A percentile compares a stretch with the other conserved stretches of the same genome.
These are phyloP conservation scores for Pseudopithomyces maydicus DNA, from an alignment of 2,329 filamentous ascomycete species.

Conservation along the genomic window DNA sequence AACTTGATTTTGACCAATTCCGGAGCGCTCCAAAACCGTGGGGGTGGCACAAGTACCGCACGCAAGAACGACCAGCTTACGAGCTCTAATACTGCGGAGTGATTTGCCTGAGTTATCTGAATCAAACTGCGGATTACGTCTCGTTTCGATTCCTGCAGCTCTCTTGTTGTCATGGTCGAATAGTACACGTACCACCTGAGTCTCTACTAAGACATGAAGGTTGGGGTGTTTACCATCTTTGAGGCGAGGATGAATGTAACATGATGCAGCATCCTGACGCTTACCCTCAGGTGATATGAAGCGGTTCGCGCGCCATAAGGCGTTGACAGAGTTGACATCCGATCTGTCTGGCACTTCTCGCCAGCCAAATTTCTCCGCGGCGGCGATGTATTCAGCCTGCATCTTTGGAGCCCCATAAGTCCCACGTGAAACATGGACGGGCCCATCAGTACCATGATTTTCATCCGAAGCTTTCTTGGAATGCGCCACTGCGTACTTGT, in stretches of 20 bases:
- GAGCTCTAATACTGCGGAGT: background rate
- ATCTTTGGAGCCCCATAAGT: conserved; percentile 48
- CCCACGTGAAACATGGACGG: conserved; percentile 61
- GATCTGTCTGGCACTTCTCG: conserved; percentile 60
- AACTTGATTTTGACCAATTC: background rate
- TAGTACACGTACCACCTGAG: conserved; percentile 61
- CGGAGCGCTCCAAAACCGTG: background rate
- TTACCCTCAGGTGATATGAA: conserved; percentile 58
- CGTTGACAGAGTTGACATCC: conserved; percentile 53
- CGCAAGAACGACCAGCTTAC: background rate
- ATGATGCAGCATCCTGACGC: conserved; percentile 63
- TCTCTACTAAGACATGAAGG: conserved; percentile 63
- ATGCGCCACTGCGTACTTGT: conserved; percentile 55
- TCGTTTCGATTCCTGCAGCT: conserved; percentile 65
- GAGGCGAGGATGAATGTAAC: conserved; percentile 60
- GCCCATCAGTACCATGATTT: conserved; percentile 60
- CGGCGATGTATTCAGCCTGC: conserved; percentile 58
- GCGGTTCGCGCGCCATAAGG: conserved; percentile 51
- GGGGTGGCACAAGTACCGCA: background rate
- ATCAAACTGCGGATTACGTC: conserved; percentile 50
- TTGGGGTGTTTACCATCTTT: conserved; percentile 59
- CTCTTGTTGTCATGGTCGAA: conserved; percentile 55
- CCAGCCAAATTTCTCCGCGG: conserved; percentile 55
- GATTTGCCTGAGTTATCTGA: background rate
- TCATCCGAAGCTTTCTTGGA: conserved; percentile 52